Evolutionary conservation across 805 yeast genomes (phyloP), one percentile per base, ranked within the genome.

Genomic region (Ogataea thermomethanolica): DNA sequence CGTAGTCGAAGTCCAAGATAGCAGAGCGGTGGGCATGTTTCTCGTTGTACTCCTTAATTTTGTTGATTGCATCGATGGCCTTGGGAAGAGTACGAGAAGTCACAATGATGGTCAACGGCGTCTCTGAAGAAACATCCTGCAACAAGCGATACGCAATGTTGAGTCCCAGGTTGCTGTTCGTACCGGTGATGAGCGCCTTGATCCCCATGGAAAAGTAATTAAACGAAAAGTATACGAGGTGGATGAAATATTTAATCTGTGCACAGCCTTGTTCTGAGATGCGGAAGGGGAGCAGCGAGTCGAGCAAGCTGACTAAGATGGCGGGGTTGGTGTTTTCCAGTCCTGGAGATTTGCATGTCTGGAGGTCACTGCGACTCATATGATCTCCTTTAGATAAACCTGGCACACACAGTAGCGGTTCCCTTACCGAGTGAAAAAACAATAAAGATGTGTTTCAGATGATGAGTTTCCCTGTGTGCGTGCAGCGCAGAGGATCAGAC

Each of bases 51-150:
- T 62, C 55, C 44, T 78, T 73, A 44, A 88, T 77, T 33, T 64
- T 62, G 20, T 68, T 70, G 35, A 91, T 85, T 15, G 81, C 81
- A 47, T 84, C 88, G 42, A 81, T 81, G 4, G 81, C 97, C 42
- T 88, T 78, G 7, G 95, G 89, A 33, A 91, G 69, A 0, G 95
- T 86, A 50, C 99, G 71, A 4, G 96, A 85, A 0, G 98, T 90
- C 8, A 91, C 89, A 8, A 93, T 79, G 8, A 93, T 67, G 1
- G 96, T 89, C 34, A 93, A 55, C 43, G 83, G 69, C 7, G 67
- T 66, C 13, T 70, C 69, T 1, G 66, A 58, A 5, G 83, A 79
- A 3, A 77, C 59, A 29, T 74, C 72, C 40, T 79, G 81, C 6
- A 93, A 69, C 22, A 93, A 67, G 36, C 97, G 70, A 58, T 83